These are phyloP conservation scores for Medicago arabica DNA, from an alignment of 306 rosid genomes.

Conservation along the genomic window DNA sequence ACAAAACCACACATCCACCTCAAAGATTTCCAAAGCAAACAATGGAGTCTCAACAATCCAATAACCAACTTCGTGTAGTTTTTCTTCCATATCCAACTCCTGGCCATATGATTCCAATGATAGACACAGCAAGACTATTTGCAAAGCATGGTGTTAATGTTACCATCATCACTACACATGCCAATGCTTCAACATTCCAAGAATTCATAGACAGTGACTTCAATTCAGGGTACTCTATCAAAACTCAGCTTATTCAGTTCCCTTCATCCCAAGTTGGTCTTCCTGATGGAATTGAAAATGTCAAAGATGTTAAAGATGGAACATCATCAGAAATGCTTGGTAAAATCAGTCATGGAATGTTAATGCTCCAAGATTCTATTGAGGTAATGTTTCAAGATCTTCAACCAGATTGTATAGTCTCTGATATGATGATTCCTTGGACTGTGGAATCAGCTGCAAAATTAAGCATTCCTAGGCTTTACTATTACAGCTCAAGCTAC, in stretches of 20 bases:
- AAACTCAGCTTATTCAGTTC: constrained; percentile 32
- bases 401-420: constrained; percentile 38
- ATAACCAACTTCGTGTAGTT: constrained; percentile 12
- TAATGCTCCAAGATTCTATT: constrained; percentile 30
- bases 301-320: constrained; percentile 26
- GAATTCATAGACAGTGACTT: constrained; percentile 39
- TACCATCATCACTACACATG: constrained; percentile 44
- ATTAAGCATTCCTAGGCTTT: constrained; percentile 42
- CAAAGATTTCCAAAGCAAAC: background rate
- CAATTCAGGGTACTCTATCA: constrained; percentile 33
- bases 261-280: constrained; percentile 42
- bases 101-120: constrained; percentile 46
- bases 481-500: constrained; percentile 42
- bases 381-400: constrained; percentile 36
- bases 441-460: constrained; percentile 43
- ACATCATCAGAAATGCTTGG: constrained; percentile 20
- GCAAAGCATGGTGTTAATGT: constrained; percentile 43
- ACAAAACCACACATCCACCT: background rate
- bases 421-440: constrained; percentile 42
- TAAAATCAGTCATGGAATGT: constrained; percentile 31
- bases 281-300: constrained; percentile 43
- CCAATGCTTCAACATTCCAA: constrained; percentile 43
- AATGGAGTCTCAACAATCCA: constrained; percentile 12
- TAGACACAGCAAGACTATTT: constrained; percentile 46
- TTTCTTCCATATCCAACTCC: constrained; percentile 44